Percentiles rank a stretch among this genome's conserved stretches.
phyloP scores from a whole-genome alignment of 176 grass and related monocot genomes.

The Pontederia paniculata region DNA sequence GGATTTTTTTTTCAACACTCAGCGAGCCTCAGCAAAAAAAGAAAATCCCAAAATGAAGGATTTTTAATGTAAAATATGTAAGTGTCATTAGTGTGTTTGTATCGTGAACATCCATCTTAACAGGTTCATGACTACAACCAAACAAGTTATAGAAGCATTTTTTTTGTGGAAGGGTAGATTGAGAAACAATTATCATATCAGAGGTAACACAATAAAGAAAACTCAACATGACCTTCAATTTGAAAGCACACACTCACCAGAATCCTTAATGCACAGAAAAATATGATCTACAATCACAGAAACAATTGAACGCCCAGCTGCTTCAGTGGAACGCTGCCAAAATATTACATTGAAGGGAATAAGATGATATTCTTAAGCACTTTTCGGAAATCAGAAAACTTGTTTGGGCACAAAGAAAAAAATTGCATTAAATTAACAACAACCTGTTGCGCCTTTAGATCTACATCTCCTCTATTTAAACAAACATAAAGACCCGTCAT shows the following conservation, averaged over 20 bases:
- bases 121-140: too few species aligned
- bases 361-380: conserved; percentile 11
- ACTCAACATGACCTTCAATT: conserved; percentile 17
- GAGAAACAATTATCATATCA: too few species aligned
- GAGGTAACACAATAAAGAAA: conserved; percentile 20
- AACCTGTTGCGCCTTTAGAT: conserved; percentile 84
- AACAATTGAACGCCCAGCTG: conserved; percentile 91
- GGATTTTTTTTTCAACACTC: too few species aligned
- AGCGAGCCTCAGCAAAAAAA: too few species aligned
- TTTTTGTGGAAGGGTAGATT: too few species aligned
- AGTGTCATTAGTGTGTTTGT: too few species aligned
- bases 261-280: conserved; percentile 97
- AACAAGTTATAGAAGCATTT: too few species aligned
- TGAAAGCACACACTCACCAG: conserved; percentile 36
- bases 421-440: conserved; percentile 7
- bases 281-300: conserved; percentile 96
- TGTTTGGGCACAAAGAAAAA: conserved; percentile 15
- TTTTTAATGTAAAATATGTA: too few species aligned
- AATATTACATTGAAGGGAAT: conserved; percentile 27
- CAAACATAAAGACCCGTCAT: conserved; percentile 85
- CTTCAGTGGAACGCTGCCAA: conserved; percentile 56
- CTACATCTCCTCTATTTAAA: conserved; percentile 89
- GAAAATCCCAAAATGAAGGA: too few species aligned
- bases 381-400: not conserved
- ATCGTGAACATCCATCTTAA: too few species aligned